Conservation (phyloP, 768 basidiomycete species). For the Lepiota brunneoincarnata region DNA sequence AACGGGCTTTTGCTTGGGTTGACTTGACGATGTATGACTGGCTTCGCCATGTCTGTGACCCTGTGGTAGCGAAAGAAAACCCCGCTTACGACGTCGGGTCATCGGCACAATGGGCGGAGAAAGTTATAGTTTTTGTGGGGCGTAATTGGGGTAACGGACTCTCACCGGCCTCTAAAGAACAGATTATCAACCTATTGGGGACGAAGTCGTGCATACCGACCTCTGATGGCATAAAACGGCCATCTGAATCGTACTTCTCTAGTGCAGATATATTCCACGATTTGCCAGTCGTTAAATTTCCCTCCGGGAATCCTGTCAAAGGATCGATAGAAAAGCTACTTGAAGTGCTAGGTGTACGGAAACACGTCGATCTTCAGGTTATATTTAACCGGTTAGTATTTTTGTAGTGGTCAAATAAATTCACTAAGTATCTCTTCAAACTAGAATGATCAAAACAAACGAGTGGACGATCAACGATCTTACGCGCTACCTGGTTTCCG, state of each 20-base stretch:
- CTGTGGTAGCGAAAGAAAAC: constrained; percentile 33
- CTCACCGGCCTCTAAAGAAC: constrained; percentile 40
- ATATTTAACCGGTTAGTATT: constrained; percentile 77
- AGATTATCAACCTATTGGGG: constrained; percentile 47
- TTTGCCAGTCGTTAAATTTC: constrained; percentile 72
- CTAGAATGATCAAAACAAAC: constrained; percentile 86
- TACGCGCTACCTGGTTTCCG: constrained; percentile 82
- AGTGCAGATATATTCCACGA: constrained; percentile 90
- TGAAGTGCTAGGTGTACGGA: constrained; percentile 76
- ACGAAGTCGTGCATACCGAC: constrained; percentile 67
- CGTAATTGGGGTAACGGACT: constrained; percentile 69
- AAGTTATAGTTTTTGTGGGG: constrained; percentile 62
- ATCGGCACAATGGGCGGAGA: constrained; percentile 78
- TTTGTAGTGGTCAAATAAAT: neutral
- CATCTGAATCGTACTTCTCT: constrained; percentile 77
- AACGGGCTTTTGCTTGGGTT: constrained; percentile 65
- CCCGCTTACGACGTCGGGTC: constrained; percentile 59
- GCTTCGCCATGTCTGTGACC: constrained; percentile 61
- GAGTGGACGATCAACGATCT: constrained; percentile 88
- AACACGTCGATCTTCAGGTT: constrained; percentile 89
- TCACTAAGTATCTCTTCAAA: neutral
- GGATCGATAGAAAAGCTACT: constrained; percentile 71
- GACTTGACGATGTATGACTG: constrained; percentile 79
- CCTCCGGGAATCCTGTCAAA: constrained; percentile 63
- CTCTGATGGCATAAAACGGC: constrained; percentile 66